These are phyloP conservation scores for Podaxis carcinomalis DNA, from an alignment of 768 basidiomycete genomes.

Conservation along the genomic window DNA sequence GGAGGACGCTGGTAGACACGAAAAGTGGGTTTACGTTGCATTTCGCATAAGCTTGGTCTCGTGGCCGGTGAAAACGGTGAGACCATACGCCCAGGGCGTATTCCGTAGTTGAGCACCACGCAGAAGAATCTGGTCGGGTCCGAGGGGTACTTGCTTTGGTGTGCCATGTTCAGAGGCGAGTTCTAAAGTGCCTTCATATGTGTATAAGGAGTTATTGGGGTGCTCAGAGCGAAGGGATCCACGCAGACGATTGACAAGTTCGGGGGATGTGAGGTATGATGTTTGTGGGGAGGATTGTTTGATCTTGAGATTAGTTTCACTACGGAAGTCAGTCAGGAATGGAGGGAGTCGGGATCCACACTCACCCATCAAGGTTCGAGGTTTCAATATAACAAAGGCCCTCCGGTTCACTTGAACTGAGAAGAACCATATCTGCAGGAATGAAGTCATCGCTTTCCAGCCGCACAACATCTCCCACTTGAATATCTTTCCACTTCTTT, in stretches of 20 bases:
- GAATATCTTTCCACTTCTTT: conserved; percentile 84
- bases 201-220: conserved; percentile 96
- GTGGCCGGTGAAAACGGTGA: conserved; percentile 93
- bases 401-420: conserved; percentile 93
- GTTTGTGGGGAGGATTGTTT: conserved; percentile 92
- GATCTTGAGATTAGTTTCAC: conserved; percentile 98
- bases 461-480: conserved; percentile 90
- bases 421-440: conserved; percentile 86
- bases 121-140: conserved; percentile 91
- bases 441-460: conserved; percentile 92
- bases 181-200: conserved; percentile 83
- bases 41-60: conserved; percentile 99
- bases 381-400: conserved; percentile 98
- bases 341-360: background rate
- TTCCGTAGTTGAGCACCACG: conserved; percentile 95
- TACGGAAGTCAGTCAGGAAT: conserved; percentile 23
- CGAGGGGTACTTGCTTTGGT: conserved; percentile 82
- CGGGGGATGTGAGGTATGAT: conserved; percentile 69
- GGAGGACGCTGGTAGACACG: background rate
- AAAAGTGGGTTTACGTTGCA: conserved; percentile 74
- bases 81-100: conserved; percentile 93
- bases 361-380: conserved; percentile 92
- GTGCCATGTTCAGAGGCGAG: conserved; percentile 51
- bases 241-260: conserved; percentile 63
- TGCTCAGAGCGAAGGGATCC: conserved; percentile 93